Conservation (phyloP, 2,329 filamentous ascomycete species). For the Exophiala calicioides region DNA sequence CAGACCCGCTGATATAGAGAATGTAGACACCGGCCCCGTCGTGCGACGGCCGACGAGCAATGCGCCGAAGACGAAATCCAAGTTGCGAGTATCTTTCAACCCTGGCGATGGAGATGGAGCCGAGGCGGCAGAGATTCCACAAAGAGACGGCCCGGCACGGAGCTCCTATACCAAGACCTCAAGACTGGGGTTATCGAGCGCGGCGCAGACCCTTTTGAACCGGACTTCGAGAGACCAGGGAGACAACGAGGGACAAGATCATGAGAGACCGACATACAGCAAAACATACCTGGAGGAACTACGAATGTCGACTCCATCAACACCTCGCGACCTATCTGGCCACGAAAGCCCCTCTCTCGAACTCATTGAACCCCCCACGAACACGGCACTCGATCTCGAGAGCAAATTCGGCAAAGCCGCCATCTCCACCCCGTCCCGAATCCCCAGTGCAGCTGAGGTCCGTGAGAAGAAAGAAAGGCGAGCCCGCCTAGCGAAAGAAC, state of each 20-base stretch:
- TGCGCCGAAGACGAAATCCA: slow-evolving; percentile 70
- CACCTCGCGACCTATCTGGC: slow-evolving; percentile 63
- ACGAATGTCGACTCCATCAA: slow-evolving; percentile 80
- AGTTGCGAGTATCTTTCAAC: slow-evolving; percentile 76
- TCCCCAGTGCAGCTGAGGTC: slow-evolving; percentile 83
- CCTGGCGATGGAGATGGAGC: slow-evolving; percentile 57
- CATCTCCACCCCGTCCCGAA: slow-evolving; percentile 45
- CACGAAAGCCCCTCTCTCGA: slow-evolving; percentile 35
- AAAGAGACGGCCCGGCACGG: slow-evolving; percentile 1
- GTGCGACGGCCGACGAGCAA: slow-evolving; percentile 54
- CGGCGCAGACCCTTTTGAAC: slow-evolving; percentile 11
- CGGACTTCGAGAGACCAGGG: slow-evolving; percentile 9
- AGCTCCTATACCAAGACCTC: slow-evolving; percentile 11
- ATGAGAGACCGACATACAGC: slow-evolving; percentile 70
- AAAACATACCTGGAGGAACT: slow-evolving; percentile 84
- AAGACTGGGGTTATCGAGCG: slow-evolving; percentile 21
- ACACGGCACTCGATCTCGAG: slow-evolving; percentile 53
- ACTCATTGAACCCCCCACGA: slow-evolving; percentile 21
- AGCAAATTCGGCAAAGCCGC: slow-evolving; percentile 50
- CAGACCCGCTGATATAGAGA: slow-evolving; percentile 35
- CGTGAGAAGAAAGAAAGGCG: slow-evolving; percentile 86
- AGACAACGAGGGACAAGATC: slow-evolving; percentile 9
- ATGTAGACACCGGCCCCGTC: slow-evolving; percentile 47
- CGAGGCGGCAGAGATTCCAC: slow-evolving; percentile 34
- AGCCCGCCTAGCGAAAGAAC: slow-evolving; percentile 73